Percentiles rank a stretch among this genome's conserved stretches.
Evolutionary conservation across 2,329 filamentous ascomycete species (phyloP).

Genomic region (Gliomastix tumulicola): DNA sequence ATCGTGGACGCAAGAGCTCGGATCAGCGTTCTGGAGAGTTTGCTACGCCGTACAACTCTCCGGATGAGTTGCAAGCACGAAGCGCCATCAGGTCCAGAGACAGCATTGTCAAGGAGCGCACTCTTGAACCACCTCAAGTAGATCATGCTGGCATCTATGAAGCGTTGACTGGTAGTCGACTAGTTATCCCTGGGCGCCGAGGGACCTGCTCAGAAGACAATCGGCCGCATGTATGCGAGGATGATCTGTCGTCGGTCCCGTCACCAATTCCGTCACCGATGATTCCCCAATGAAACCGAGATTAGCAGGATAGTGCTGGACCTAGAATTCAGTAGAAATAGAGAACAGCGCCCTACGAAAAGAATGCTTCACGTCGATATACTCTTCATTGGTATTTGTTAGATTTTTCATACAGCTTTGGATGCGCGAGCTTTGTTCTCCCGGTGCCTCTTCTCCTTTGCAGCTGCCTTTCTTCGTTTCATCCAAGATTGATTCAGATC

Average conservation of each 20-base stretch:
- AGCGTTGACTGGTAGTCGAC: constrained; percentile 12
- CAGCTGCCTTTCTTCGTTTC: constrained; percentile 51
- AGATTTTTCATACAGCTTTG: constrained; percentile 21
- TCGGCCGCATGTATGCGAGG: constrained; percentile 18
- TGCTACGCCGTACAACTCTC: constrained; percentile 2
- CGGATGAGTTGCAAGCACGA: not conserved
- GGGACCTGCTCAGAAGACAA: constrained; percentile 23
- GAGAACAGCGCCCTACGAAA: too few species aligned
- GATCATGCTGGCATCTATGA: constrained; percentile 14
- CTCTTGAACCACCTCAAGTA: constrained; percentile 8
- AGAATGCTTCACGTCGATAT: too few species aligned
- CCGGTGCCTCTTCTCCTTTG: constrained; percentile 60
- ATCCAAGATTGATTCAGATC: constrained; percentile 62
- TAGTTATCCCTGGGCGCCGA: constrained; percentile 5
- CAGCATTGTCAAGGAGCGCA: constrained; percentile 10
- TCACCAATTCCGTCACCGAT: too few species aligned
- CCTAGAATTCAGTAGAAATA: too few species aligned
- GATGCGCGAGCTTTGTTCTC: constrained; percentile 53
- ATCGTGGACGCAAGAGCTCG: constrained; percentile 9
- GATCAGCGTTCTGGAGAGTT: constrained; percentile 1
- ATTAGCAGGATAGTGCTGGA: too few species aligned
- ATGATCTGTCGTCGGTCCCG: too few species aligned
- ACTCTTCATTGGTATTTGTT: not conserved
- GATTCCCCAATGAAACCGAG: too few species aligned
- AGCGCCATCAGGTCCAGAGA: constrained; percentile 8